Evolutionary conservation across 139 green algal genomes (phyloP).

Genomic region (Closterium sp.): DNA sequence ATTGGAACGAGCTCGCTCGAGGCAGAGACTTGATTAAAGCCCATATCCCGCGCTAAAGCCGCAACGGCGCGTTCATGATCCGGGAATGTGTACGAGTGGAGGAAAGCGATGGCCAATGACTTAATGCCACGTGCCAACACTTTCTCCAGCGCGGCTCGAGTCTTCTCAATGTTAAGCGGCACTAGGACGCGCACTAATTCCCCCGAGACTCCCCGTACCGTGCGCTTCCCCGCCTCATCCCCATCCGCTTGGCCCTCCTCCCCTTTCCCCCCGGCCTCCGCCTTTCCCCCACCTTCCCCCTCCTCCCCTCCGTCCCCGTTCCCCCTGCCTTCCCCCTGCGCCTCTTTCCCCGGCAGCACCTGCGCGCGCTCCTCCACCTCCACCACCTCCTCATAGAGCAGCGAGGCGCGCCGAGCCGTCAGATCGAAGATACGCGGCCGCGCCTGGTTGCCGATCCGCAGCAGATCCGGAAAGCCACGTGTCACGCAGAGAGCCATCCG

Average conservation of each 20-base stretch:
- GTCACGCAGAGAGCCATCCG: slow-evolving; percentile 65
- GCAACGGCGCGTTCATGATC: slow-evolving; percentile 70
- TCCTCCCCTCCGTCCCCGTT: not conserved
- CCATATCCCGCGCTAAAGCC: slow-evolving; percentile 42
- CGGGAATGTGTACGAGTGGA: slow-evolving; percentile 88
- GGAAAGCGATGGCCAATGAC: slow-evolving; percentile 85
- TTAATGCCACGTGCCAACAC: slow-evolving; percentile 73
- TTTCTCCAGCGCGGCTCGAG: slow-evolving; percentile 52
- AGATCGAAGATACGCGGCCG: slow-evolving; percentile 54
- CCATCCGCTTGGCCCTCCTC: not conserved
- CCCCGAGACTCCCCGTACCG: slow-evolving; percentile 64
- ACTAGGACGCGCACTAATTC: slow-evolving; percentile 73
- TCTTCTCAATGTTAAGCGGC: slow-evolving; percentile 60
- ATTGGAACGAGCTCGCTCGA: slow-evolving; percentile 87
- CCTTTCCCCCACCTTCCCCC: not conserved
- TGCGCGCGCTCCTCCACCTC: slow-evolving; percentile 81
- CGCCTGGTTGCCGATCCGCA: slow-evolving; percentile 92
- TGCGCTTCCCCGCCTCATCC: no score
- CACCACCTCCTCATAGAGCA: slow-evolving; percentile 72
- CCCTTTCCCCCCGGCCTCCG: not conserved
- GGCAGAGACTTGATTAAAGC: slow-evolving; percentile 73
- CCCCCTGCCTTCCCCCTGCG: not conserved
- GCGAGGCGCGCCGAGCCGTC: slow-evolving; percentile 16
- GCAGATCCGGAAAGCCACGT: slow-evolving; percentile 83
- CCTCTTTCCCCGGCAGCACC: slow-evolving; percentile 10